Conservation (phyloP, 805 yeast genomes). For the Saitoella complicata region DNA sequence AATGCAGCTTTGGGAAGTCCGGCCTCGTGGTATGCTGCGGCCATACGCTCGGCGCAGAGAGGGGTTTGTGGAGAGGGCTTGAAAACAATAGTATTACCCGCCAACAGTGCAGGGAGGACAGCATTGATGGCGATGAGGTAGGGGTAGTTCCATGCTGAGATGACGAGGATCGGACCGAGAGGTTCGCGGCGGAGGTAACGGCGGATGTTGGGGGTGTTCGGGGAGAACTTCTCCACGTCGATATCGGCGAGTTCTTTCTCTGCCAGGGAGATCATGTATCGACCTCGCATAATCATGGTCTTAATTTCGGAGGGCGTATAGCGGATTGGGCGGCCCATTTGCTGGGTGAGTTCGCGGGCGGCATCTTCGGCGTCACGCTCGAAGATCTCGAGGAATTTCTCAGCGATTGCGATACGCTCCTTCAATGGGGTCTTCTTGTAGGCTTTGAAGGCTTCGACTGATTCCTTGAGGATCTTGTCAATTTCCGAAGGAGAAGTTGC, state of each 20-base stretch:
- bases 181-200: constrained; percentile 45
- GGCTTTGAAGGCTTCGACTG: constrained; percentile 14
- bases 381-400: constrained; percentile 15
- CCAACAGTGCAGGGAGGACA: constrained; percentile 69
- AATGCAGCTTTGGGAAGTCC: constrained; percentile 74
- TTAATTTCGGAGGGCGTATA: constrained; percentile 19
- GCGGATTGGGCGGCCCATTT: constrained; percentile 23
- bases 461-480: constrained; percentile 11
- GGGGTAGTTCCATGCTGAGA: constrained; percentile 91
- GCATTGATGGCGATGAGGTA: constrained; percentile 78
- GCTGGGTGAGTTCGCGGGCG: constrained; percentile 19
- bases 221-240: constrained; percentile 16
- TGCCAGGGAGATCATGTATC: constrained; percentile 17
- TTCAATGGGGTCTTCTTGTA: constrained; percentile 15
- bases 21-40: constrained; percentile 49
- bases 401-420: constrained; percentile 16
- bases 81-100: constrained; percentile 72
- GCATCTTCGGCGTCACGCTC: constrained; percentile 13
- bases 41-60: constrained; percentile 57
- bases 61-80: constrained; percentile 86
- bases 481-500: constrained; percentile 3
- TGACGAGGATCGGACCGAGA: constrained; percentile 41
- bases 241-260: constrained; percentile 19
- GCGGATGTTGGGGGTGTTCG: no score
- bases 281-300: constrained; percentile 19